Evolutionary conservation across 1,284 basidiomycete species (phyloP).

Genomic region (Trichosporon sp.): DNA sequence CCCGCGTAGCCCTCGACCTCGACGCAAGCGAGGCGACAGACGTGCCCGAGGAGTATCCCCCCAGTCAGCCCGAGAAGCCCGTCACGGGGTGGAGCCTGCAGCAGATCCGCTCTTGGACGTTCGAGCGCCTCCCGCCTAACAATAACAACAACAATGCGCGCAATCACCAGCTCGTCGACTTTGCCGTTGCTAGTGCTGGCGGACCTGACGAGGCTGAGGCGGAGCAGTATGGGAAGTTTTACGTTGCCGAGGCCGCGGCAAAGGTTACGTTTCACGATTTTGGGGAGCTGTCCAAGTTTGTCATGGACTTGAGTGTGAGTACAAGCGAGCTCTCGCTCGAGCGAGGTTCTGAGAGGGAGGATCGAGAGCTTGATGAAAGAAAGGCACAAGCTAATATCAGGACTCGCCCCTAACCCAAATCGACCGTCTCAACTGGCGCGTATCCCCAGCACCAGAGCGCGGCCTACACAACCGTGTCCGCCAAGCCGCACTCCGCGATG

Average conservation of each 20-base stretch:
- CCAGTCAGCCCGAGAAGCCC: constrained; percentile 6
- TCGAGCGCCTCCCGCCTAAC: not conserved
- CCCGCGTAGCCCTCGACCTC: not conserved
- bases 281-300: constrained; percentile 2
- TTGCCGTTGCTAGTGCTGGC: not conserved
- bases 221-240: not conserved
- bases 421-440: constrained; percentile 3
- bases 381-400: not conserved
- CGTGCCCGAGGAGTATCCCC: not conserved
- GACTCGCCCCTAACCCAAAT: not conserved
- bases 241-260: not conserved
- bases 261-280: constrained; percentile 16
- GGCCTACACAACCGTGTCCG: constrained; percentile 6
- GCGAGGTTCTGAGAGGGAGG: too few species aligned
- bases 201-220: not conserved
- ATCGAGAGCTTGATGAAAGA: not conserved
- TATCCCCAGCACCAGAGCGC: not conserved
- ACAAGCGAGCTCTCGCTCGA: not conserved
- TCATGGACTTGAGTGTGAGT: constrained; percentile 7
- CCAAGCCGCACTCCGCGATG: constrained; percentile 10
- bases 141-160: not conserved
- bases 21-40: constrained; percentile 9
- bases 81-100: constrained; percentile 17
- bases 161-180: not conserved
- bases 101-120: constrained; percentile 7